Base-by-base conservation (phyloP, 1,284 basidiomycete species). In the Leccinum subrobustum region DNA sequence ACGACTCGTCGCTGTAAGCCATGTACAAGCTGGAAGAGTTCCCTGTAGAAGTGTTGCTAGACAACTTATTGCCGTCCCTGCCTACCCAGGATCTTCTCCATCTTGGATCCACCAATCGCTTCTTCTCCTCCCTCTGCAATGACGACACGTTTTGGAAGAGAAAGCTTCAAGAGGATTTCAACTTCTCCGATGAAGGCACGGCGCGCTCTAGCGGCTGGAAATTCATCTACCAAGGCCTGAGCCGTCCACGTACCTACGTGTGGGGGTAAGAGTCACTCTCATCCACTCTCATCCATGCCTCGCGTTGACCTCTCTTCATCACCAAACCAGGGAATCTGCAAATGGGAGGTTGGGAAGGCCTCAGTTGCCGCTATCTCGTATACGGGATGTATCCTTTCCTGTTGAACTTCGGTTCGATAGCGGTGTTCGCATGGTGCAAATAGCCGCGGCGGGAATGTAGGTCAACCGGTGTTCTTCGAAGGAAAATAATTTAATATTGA, bases 91-190 rank as follows among this genome's bases (percentile, higher is more conserved):
- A 88, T 70, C 74, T 95, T 12, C 73, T 86, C 2, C 75, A 75
- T 51, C 78, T 95, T 5, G 81, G 79, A 7, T 76, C 74, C 11
- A 85, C 87, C 2, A 85, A 79, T 73, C 85, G 80, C 64, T 80
- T 81, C 68, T 87, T 91, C 66, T 77, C 82, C 14, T 57, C 70
- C 6, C 67, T 91, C 18, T 83, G 83, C 66, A 79, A 83, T n/a
- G 92, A 95, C 70, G 87, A 93, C 52, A 84, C 85, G 0, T 83
- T 94, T 62, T 95, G 93, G 93, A 88, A 87, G 67, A 78, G 81
- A 33, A 89, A 85, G 65, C 79, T 92, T 7, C 72, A 81, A 39
- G 70, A 75, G n/a, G 93, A 95, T 71, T 95, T 88, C 78, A 90
- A 93, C 69, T 93, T 92, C 69, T 80, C 85, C 12, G 83, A 84